Percentiles rank a stretch among this genome's conserved stretches.
Evolutionary conservation across 2,329 filamentous ascomycete genomes (phyloP).

Genomic region (Diaporthe sp.): DNA sequence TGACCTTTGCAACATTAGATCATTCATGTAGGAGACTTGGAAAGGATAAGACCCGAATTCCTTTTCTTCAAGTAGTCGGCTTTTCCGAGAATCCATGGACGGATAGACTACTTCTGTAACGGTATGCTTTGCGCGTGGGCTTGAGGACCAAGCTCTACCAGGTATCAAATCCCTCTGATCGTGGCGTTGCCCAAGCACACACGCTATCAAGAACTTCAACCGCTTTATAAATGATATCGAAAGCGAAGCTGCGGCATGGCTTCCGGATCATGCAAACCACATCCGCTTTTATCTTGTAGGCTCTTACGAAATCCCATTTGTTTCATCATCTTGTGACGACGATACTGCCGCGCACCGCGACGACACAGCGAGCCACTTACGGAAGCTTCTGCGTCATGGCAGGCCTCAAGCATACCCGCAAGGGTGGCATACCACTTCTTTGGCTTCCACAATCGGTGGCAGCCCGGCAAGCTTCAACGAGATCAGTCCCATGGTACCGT

Average conservation of each 20-base stretch:
- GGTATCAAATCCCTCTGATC: neutral
- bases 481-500: neutral
- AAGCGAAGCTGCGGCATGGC: neutral
- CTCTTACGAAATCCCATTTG: neutral
- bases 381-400: neutral
- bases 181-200: neutral
- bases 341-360: neutral
- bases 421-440: neutral
- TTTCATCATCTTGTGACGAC: neutral
- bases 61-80: neutral
- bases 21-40: too few relatives aligned
- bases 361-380: neutral
- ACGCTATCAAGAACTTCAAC: neutral
- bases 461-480: neutral
- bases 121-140: neutral
- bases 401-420: neutral
- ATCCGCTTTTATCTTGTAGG: neutral
- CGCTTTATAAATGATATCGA: neutral
- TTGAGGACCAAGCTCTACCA: neutral
- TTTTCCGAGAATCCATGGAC: constrained; percentile 1
- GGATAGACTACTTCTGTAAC: neutral
- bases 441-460: neutral
- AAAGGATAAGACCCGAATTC: neutral
- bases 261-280: neutral
- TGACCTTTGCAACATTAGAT: neutral